Evolutionary conservation across 345 rosid genomes (phyloP), one percentile per base, ranked within the genome.

Genomic region (Mangifera indica): DNA sequence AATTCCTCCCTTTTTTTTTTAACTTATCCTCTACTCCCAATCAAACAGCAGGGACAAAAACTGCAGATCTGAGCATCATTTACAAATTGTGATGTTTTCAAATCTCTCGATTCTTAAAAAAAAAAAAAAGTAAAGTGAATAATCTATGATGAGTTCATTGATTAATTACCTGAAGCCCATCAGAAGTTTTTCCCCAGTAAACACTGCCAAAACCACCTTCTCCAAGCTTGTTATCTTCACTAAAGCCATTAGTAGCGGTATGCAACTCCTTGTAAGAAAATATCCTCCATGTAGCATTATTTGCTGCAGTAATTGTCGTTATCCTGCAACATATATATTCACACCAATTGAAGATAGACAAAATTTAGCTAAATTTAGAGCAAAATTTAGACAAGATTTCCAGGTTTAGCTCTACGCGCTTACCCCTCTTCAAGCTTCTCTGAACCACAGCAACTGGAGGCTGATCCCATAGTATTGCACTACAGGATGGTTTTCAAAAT

Each of bases 201-300:
- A 89, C 94, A 78, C 94, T 87, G 54, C 93, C 93, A 61, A 89
- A 87, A 1, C 88, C 86, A 53, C 86, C 88, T 76, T 84, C 84
- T 49, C 88, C 88, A 32, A 84, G 86, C 78, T 78, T 82, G 73
- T 87, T 89, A 29, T 87, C 89, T 12, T 89, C 93, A 34, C 86
- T 80, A 73, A 89, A 89, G n/a, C 91, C 93, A 72, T 83, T 84
- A 6, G 93, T 89, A 8, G 93, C 93, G 42, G 74, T 15, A 17
- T 81, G 81, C 74, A 89, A 76, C 76, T 89, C 91, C 81, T 84
- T 87, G 84, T 85, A 87, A 10, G 89, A 82, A 81, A 89, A 89
- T 44, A 89, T 84, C 79, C 91, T 89, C 91, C 93, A 89, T 59
- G 91, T 66, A 54, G 62, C 44, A 8, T 55, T 74, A n/a, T 72